phyloP scores from a whole-genome alignment of 2,329 filamentous ascomycete species.

The Tolypocladium ovalisporum region DNA sequence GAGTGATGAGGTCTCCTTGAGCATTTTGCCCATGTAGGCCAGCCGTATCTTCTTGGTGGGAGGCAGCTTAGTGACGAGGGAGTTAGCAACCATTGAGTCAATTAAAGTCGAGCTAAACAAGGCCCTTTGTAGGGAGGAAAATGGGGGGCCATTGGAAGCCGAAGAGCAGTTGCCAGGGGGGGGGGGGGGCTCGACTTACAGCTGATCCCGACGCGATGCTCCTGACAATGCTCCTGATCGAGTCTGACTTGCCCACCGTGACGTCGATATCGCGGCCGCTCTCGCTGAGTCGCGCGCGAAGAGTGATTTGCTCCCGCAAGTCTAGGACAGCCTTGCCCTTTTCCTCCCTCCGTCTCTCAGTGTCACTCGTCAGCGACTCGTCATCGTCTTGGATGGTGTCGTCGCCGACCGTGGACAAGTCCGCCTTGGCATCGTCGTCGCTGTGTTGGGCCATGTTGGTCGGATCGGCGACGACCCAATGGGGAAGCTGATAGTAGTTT shows the following conservation, averaged over 20 bases:
- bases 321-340: conserved; percentile 48
- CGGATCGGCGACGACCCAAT: conserved; percentile 59
- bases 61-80: conserved; percentile 35
- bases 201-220: conserved; percentile 36
- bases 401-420: conserved; percentile 28
- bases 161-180: not conserved
- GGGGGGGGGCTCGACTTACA: conserved; percentile 3
- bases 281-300: conserved; percentile 56
- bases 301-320: conserved; percentile 41
- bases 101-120: not conserved
- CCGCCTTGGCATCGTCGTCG: conserved; percentile 12
- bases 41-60: conserved; percentile 53
- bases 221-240: conserved; percentile 50
- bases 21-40: conserved; percentile 70
- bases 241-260: conserved; percentile 46
- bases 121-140: not conserved
- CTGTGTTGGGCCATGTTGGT: conserved; percentile 35
- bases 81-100: not conserved
- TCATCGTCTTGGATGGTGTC: conserved; percentile 25
- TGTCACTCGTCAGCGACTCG: conserved; percentile 19
- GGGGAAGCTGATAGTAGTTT: conserved; percentile 57
- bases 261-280: conserved; percentile 53
- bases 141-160: not conserved
- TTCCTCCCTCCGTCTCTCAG: conserved; percentile 35
- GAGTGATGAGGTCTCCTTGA: conserved; percentile 58